Evolutionary conservation across 768 basidiomycete species (phyloP).

Genomic region (Ramaria rubella): DNA sequence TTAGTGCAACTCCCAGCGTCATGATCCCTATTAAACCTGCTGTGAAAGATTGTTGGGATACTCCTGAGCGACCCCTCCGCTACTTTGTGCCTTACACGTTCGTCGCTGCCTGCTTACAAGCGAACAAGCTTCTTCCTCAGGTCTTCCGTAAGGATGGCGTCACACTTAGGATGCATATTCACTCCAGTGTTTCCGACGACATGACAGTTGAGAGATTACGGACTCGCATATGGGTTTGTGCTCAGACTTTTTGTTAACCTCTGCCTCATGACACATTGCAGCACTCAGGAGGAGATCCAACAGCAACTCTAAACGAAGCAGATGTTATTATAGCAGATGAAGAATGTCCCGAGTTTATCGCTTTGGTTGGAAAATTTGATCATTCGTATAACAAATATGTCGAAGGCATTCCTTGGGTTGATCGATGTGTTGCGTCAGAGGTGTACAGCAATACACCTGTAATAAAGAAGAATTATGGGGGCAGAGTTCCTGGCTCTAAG

Average conservation of each 20-base stretch:
- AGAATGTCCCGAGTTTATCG: constrained; percentile 67
- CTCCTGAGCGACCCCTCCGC: constrained; percentile 61
- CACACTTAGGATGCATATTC: constrained; percentile 73
- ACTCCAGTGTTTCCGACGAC: constrained; percentile 71
- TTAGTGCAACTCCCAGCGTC: background rate
- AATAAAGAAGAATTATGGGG: constrained; percentile 80
- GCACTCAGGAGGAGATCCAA: constrained; percentile 79
- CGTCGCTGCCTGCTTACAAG: constrained; percentile 80
- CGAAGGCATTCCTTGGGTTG: constrained; percentile 79
- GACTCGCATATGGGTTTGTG: constrained; percentile 61
- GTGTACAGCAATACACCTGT: constrained; percentile 62
- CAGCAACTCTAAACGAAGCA: constrained; percentile 62
- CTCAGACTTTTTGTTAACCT: background rate
- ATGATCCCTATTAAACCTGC: background rate
- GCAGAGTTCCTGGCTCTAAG: constrained; percentile 77
- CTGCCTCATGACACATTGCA: constrained; percentile 22
- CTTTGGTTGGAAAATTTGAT: constrained; percentile 68
- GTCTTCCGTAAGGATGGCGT: constrained; percentile 62
- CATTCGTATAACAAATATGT: constrained; percentile 66
- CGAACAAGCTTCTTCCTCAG: constrained; percentile 64
- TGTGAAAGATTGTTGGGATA: constrained; percentile 61
- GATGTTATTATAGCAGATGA: constrained; percentile 76
- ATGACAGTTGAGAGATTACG: constrained; percentile 62
- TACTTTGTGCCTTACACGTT: constrained; percentile 77
- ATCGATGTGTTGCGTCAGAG: constrained; percentile 71